Evolutionary conservation across 805 yeast species (phyloP), one percentile per base, ranked within the genome.

Genomic region (Komagataella pseudopastoris): DNA sequence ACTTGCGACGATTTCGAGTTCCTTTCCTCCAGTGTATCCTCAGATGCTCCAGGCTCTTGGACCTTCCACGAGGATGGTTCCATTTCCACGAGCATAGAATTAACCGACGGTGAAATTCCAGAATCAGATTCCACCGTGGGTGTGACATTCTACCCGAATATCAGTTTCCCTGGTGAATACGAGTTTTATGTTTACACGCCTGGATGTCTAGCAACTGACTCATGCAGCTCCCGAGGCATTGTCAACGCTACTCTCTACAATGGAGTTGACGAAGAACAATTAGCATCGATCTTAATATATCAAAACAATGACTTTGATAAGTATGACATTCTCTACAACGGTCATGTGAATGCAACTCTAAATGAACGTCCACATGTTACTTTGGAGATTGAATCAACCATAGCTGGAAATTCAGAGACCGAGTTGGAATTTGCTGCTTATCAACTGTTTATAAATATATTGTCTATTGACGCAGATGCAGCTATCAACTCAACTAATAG

Each of bases 231-330:
- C 18, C 76, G 99, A 61, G 91, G 95, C 8, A 75, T 78, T 23
- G 91, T 87, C 3, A 87, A 87, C 58, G 96, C 83, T 0, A 75
- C 95, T 0, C 70, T 90, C 1, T 69, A 65, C 55, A 76, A 77
- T 44, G 73, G 72, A 7, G 10, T 17, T n/a, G 70, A 74, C 36
- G 77, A 75, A 20, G 59, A 63, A 0, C 52, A 74, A 1, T 58
- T 81, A 3, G 59, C 74, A 2, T 59, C 78, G 1, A 57, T 67
- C 1, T 56, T 74, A 46, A 70, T 91, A 20, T 88, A 80, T 62
- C 98, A 93, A 66, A 88, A 88, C 49, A 93, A 93, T 63, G 71
- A 78, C 43, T 75, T 79, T 52, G 76, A 82, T 49, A 93, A 93
- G 63, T 91, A 88, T 63, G 98, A 93, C 64, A 71, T 75, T 17